Evolutionary conservation across 495 filamentous ascomycete genomes (phyloP).

Genomic region (Penicillium simplicissimum): DNA sequence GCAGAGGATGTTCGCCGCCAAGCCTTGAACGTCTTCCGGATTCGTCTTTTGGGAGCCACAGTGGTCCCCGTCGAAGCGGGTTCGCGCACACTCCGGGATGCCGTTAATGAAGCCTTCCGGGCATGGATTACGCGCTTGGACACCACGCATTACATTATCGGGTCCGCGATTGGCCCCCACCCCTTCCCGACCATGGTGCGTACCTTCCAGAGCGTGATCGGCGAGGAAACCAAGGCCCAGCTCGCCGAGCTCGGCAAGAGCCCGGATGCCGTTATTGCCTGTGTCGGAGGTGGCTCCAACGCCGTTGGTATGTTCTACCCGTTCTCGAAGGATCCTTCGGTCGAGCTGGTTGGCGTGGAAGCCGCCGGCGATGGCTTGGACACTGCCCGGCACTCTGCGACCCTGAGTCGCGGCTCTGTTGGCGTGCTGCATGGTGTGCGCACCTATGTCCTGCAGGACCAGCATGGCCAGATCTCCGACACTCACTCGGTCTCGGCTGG

Average conservation of each 20-base stretch:
- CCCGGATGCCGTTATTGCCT: constrained; percentile 97
- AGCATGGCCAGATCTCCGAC: constrained; percentile 87
- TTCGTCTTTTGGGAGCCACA: constrained; percentile 84
- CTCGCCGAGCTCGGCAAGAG: constrained; percentile 80
- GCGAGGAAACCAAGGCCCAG: constrained; percentile 88
- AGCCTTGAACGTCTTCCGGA: constrained; percentile 92
- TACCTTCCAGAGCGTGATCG: constrained; percentile 94
- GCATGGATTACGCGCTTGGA: constrained; percentile 85
- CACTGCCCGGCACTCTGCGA: constrained; percentile 83
- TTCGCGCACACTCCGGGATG: constrained; percentile 80
- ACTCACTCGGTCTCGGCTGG: constrained; percentile 96
- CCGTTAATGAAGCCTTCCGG: constrained; percentile 90
- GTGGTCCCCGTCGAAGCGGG: constrained; percentile 90
- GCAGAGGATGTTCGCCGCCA: constrained; percentile 92
- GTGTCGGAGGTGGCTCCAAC: constrained; percentile 91
- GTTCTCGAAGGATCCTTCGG: constrained; percentile 79
- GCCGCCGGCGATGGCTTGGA: constrained; percentile 93
- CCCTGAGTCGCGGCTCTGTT: constrained; percentile 81
- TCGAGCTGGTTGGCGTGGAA: constrained; percentile 91
- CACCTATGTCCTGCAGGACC: constrained; percentile 91
- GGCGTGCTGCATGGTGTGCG: constrained; percentile 94
- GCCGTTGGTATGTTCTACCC: constrained; percentile 96
- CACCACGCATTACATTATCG: constrained; percentile 95
- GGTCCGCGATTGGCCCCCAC: constrained; percentile 92
- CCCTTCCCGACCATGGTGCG: constrained; percentile 96